phyloP scores from a whole-genome alignment of 2,329 filamentous ascomycete genomes.

The Thermomyces lanuginosus region DNA sequence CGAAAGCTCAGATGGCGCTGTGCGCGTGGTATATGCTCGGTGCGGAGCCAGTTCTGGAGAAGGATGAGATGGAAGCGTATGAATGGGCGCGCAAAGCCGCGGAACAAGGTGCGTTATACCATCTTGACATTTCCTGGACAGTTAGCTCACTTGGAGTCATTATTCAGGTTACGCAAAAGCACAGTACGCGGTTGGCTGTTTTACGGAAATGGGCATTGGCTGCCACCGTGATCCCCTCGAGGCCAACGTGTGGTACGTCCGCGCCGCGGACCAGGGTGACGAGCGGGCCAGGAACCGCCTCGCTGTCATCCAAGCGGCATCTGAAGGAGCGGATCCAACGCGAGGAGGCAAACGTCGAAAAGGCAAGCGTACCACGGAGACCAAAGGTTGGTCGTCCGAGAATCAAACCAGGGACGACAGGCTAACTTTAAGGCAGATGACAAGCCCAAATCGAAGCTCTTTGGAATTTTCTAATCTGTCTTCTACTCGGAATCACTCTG shows the following conservation, averaged over 20 bases:
- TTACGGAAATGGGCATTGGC: constrained; percentile 96
- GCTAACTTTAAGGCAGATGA: constrained; percentile 2
- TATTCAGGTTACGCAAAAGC: constrained; percentile 43
- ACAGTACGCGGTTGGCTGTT: constrained; percentile 92
- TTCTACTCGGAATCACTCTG: background rate
- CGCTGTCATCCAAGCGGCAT: constrained; percentile 70
- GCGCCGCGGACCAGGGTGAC: constrained; percentile 81
- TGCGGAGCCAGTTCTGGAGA: constrained; percentile 77
- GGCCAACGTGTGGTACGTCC: constrained; percentile 97
- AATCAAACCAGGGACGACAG: background rate
- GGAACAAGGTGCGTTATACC: constrained; percentile 53
- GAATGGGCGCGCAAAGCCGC: constrained; percentile 87
- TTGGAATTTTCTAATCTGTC: constrained; percentile 11
- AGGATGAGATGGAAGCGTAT: constrained; percentile 90
- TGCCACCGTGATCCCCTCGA: constrained; percentile 88
- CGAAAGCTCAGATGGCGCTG: constrained; percentile 89
- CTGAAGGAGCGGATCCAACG: constrained; percentile 36
- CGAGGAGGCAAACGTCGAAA: constrained; percentile 10
- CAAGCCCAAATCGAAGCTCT: constrained; percentile 9
- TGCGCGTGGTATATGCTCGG: constrained; percentile 98
- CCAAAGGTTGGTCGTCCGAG: constrained; percentile 1
- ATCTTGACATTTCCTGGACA: no score
- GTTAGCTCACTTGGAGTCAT: no score
- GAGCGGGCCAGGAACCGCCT: constrained; percentile 76
- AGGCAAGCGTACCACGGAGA: constrained; percentile 6